phyloP scores from a whole-genome alignment of 768 basidiomycete genomes.

The Pisolithus microcarpus region DNA sequence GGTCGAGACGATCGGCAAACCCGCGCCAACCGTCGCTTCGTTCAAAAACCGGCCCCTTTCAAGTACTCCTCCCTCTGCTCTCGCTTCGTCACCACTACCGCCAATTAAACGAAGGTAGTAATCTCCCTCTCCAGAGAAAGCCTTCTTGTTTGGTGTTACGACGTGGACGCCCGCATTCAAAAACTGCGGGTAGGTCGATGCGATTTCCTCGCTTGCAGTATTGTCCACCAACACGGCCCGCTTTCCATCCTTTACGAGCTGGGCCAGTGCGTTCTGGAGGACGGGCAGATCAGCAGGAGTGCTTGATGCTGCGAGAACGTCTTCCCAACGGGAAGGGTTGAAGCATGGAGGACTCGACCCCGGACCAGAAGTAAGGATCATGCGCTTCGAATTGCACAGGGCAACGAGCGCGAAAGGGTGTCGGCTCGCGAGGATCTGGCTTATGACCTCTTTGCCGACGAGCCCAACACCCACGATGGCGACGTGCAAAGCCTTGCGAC shows the following conservation, averaged over 20 bases:
- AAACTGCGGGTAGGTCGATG: slow-evolving; percentile 74
- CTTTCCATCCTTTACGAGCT: slow-evolving; percentile 37
- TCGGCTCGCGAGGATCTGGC: slow-evolving; percentile 68
- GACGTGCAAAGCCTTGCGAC: slow-evolving; percentile 38
- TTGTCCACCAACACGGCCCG: slow-evolving; percentile 82
- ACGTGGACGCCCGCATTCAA: slow-evolving; percentile 74
- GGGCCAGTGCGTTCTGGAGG: slow-evolving; percentile 37
- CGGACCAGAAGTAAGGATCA: slow-evolving; percentile 45
- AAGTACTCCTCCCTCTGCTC: slow-evolving; percentile 8
- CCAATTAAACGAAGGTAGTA: slow-evolving; percentile 33
- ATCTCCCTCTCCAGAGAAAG: slow-evolving; percentile 66
- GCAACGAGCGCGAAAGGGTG: slow-evolving; percentile 59
- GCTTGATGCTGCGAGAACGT: slow-evolving; percentile 39
- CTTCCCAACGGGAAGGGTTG: slow-evolving; percentile 37
- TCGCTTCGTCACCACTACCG: slow-evolving; percentile 43
- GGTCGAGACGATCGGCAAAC: slow-evolving; percentile 86
- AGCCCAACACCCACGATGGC: slow-evolving; percentile 89
- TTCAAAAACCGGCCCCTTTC: slow-evolving; percentile 59
- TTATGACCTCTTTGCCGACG: slow-evolving; percentile 82
- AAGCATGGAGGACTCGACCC: slow-evolving; percentile 25
- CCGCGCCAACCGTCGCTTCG: slow-evolving; percentile 94
- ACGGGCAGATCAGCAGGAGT: slow-evolving; percentile 31
- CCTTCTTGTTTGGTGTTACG: slow-evolving; percentile 98
- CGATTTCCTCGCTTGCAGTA: slow-evolving; percentile 80
- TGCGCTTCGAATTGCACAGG: slow-evolving; percentile 58